A percentile compares a stretch with the other conserved stretches of the same genome.
Evolutionary conservation across 257 asterid genomes (phyloP).

Genomic region (Solanum boliviense): DNA sequence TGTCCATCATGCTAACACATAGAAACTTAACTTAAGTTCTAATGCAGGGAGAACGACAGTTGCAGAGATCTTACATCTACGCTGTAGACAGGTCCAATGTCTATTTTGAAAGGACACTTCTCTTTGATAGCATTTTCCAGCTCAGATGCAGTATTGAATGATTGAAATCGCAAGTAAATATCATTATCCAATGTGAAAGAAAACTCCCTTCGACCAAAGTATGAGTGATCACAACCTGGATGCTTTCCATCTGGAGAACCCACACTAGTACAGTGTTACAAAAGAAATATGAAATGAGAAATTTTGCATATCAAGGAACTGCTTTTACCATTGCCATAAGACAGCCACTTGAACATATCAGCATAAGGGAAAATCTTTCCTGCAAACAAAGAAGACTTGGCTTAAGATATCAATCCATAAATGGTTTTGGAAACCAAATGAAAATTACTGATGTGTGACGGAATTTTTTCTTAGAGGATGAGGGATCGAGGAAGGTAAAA

Average conservation of each 20-base stretch:
- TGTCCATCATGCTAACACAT: neutral
- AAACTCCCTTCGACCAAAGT: conserved; percentile 76
- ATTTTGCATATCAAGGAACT: neutral
- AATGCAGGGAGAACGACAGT: neutral
- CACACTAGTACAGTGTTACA: conserved; percentile 1
- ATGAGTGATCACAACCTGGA: conserved; percentile 93
- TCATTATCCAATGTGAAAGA: conserved; percentile 84
- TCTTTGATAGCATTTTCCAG: conserved; percentile 64
- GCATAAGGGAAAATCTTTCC: conserved; percentile 72
- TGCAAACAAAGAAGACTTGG: conserved; percentile 16
- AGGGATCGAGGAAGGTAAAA: neutral
- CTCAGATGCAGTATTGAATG: conserved; percentile 47
- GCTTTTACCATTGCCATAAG: conserved; percentile 75
- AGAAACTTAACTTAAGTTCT: neutral
- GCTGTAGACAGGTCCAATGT: conserved; percentile 84
- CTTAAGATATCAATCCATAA: neutral
- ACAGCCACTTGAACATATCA: conserved; percentile 81
- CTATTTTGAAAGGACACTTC: conserved; percentile 78
- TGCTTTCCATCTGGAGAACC: conserved; percentile 68
- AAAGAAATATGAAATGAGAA: neutral
- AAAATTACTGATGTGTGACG: conserved; percentile 1
- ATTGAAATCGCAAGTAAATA: conserved; percentile 68
- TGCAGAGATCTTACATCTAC: conserved; percentile 59
- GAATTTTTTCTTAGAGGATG: neutral
- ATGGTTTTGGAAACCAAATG: neutral